Conservation (phyloP, 768 basidiomycete species). For the Leccinum uliginosum region DNA sequence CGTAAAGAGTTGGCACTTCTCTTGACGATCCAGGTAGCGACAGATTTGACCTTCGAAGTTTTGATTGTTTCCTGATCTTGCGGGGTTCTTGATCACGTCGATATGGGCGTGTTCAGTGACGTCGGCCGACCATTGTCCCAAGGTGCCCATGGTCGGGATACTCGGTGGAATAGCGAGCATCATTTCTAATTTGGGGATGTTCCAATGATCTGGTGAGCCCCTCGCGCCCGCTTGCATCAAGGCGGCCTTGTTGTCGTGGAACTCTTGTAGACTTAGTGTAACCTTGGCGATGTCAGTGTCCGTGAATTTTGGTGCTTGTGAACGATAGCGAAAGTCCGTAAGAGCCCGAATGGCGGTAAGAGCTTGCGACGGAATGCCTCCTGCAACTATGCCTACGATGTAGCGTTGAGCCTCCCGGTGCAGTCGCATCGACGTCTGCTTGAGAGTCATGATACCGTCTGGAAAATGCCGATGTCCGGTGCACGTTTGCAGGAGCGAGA, state of each 20-base stretch:
- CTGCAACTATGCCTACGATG: not conserved
- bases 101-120: not conserved
- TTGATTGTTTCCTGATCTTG: not conserved
- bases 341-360: not conserved
- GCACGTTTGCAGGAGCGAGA: not conserved
- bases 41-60: not conserved
- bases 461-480: not conserved
- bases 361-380: not conserved
- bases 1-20: not conserved
- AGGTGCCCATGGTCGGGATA: not conserved
- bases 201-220: not conserved
- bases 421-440: not conserved
- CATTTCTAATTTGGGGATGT: not conserved
- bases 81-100: not conserved
- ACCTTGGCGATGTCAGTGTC: not conserved
- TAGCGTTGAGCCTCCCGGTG: not conserved
- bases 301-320: not conserved
- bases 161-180: not conserved
- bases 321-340: not conserved
- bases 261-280: not conserved
- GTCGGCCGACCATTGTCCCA: not conserved
- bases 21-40: not conserved
- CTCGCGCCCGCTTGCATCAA: not conserved
- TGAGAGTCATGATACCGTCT: not conserved
- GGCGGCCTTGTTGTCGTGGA: not conserved